A percentile compares a stretch with the other conserved stretches of the same genome.
Conservation (phyloP, 495 filamentous ascomycete genomes). For the Friedmanniomyces simplex region DNA sequence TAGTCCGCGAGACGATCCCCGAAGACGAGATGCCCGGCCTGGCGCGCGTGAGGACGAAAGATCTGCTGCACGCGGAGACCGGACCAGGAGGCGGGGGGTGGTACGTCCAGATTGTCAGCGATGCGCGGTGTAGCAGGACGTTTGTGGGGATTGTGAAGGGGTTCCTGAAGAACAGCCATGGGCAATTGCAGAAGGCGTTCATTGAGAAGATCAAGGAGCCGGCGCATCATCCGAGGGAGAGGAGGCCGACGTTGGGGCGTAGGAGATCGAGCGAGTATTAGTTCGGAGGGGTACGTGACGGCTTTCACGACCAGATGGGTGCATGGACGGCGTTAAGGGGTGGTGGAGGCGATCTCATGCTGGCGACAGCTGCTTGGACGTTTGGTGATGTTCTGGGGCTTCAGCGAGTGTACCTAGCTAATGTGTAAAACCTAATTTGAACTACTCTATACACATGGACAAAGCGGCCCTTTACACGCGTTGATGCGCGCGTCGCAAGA, state of each 20-base stretch:
- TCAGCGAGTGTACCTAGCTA: background rate
- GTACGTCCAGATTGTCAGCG: constrained; percentile 22
- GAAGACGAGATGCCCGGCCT: constrained; percentile 4
- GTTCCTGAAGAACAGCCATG: constrained; percentile 18
- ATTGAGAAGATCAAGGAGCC: constrained; percentile 9
- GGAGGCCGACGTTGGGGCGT: constrained; percentile 6
- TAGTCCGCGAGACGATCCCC: constrained; percentile 13
- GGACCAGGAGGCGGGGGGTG: constrained; percentile 7
- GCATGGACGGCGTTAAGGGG: background rate
- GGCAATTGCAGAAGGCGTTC: constrained; percentile 17
- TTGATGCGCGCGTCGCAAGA: too few relatives aligned
- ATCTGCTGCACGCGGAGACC: constrained; percentile 14
- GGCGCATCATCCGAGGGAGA: background rate
- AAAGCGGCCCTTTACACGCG: background rate
- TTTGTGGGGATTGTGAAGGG: constrained; percentile 19
- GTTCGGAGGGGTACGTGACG: background rate
- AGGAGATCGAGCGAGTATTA: constrained; percentile 10
- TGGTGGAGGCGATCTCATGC: background rate
- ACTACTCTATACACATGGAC: background rate
- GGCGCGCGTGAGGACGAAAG: constrained; percentile 4
- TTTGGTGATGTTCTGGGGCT: too few relatives aligned
- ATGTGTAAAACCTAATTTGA: background rate
- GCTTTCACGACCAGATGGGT: background rate
- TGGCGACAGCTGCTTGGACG: background rate
- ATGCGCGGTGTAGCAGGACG: constrained; percentile 11